Evolutionary conservation across 140 eudicot species (phyloP).

Genomic region (Ambrosia hybrid): DNA sequence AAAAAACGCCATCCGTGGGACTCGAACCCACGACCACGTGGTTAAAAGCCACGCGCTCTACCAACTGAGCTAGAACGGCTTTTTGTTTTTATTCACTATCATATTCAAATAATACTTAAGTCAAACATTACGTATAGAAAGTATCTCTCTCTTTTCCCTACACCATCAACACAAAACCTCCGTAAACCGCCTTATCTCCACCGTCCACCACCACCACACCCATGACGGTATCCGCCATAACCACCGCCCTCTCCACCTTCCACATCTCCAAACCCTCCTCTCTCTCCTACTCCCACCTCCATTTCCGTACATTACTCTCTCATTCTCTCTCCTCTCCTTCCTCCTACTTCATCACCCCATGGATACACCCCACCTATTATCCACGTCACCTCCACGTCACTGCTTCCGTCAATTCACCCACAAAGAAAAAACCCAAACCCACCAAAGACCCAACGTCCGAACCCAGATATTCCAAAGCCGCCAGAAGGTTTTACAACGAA

Average conservation of each 20-base stretch:
- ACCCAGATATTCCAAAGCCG: constrained; percentile 83
- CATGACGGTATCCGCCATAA: constrained; percentile 54
- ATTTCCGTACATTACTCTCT: constrained; percentile 35
- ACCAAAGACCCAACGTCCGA: constrained; percentile 33
- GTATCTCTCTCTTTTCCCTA: neutral
- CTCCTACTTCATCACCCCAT: constrained; percentile 49
- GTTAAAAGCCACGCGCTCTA: constrained; percentile 99
- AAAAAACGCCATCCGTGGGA: constrained; percentile 84
- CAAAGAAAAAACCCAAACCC: constrained; percentile 39
- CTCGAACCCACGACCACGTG: constrained; percentile 99
- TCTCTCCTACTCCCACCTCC: constrained; percentile 36
- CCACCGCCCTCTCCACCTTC: constrained; percentile 53
- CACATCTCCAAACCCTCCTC: constrained; percentile 46
- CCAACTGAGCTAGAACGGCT: constrained; percentile 83
- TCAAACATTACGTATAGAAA: too few relatives aligned
- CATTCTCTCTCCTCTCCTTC: constrained; percentile 42
- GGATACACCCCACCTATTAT: constrained; percentile 52
- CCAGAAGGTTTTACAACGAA: constrained; percentile 81
- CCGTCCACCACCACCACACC: constrained; percentile 27
- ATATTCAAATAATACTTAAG: too few relatives aligned
- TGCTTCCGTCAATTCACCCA: constrained; percentile 31
- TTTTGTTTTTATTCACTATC: too few relatives aligned
- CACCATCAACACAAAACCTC: constrained; percentile 16
- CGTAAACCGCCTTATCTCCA: constrained; percentile 23
- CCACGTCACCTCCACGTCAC: constrained; percentile 44